A percentile compares a stretch with the other conserved stretches of the same genome.
Conservation (phyloP, 1,284 basidiomycete genomes). For the Cutaneotrichosporon sp. region DNA sequence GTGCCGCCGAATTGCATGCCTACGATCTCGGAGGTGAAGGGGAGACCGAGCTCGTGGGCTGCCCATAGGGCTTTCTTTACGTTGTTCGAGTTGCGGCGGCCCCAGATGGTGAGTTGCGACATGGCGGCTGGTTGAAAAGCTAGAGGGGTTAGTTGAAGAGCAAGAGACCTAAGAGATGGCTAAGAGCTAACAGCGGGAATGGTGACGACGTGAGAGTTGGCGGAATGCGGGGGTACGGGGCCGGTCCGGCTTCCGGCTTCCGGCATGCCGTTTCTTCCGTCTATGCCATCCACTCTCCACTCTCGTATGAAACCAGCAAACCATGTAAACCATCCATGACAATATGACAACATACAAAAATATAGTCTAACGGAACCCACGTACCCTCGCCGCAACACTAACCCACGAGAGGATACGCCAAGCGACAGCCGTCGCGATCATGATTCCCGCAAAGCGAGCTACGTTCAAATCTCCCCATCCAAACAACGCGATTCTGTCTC, state of each 20-base stretch:
- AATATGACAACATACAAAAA: background rate
- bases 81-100: slow-evolving; percentile 21
- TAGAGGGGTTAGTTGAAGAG: no score
- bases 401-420: slow-evolving; percentile 45
- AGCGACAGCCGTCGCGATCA: slow-evolving; percentile 44
- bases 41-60: slow-evolving; percentile 17
- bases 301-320: no score
- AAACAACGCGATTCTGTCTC: slow-evolving; percentile 40
- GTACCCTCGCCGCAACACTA: slow-evolving; percentile 30
- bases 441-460: slow-evolving; percentile 50
- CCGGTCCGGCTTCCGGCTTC: no score
- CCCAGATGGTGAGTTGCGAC: slow-evolving; percentile 23
- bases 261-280: no score
- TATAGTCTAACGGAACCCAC: slow-evolving; percentile 31
- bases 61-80: slow-evolving; percentile 24
- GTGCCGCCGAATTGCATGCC: slow-evolving; percentile 15
- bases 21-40: slow-evolving; percentile 12
- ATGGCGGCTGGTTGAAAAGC: background rate
- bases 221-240: no score
- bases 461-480: slow-evolving; percentile 47
- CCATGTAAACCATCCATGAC: background rate
- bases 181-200: no score
- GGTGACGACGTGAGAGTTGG: no score
- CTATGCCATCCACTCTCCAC: no score
- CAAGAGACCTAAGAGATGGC: no score